Conservation (phyloP, 164 flowering plant genomes). For the Chimonanthus praecox region DNA sequence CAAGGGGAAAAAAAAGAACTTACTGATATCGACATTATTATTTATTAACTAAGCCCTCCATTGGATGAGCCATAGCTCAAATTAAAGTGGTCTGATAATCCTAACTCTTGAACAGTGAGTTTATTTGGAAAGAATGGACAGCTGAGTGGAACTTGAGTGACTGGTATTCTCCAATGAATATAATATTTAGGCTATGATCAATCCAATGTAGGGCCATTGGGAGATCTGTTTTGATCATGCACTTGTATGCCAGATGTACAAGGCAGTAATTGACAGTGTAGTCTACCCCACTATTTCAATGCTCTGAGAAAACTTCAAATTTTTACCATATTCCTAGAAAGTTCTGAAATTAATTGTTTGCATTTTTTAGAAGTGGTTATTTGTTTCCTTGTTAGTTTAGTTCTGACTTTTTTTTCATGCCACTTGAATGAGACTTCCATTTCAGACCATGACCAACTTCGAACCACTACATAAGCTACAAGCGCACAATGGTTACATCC, state of each 20-base stretch:
- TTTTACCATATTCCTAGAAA: too few relatives aligned
- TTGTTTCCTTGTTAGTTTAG: neutral
- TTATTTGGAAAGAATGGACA: neutral
- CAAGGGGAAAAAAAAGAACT: too few relatives aligned
- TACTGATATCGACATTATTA: too few relatives aligned
- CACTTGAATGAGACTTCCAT: neutral
- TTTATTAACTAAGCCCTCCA: neutral
- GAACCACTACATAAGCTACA: constrained; percentile 94
- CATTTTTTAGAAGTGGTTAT: too few relatives aligned
- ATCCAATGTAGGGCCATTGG: neutral
- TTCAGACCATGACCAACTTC: constrained; percentile 93
- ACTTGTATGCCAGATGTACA: neutral
- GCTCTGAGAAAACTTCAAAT: too few relatives aligned
- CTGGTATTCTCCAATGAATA: neutral
- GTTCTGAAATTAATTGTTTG: too few relatives aligned
- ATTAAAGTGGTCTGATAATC: neutral
- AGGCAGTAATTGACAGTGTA: neutral
- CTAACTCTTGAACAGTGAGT: neutral
- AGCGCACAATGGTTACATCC: constrained; percentile 85
- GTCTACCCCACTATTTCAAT: neutral
- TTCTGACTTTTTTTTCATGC: constrained; percentile 1
- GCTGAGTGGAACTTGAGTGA: neutral
- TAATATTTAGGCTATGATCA: neutral
- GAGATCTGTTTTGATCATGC: neutral
- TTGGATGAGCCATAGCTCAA: neutral